Percentiles rank a stretch among this genome's conserved stretches.
These are phyloP conservation scores for Agrocybe praecox DNA, from an alignment of 768 basidiomycete genomes.

Conservation along the genomic window DNA sequence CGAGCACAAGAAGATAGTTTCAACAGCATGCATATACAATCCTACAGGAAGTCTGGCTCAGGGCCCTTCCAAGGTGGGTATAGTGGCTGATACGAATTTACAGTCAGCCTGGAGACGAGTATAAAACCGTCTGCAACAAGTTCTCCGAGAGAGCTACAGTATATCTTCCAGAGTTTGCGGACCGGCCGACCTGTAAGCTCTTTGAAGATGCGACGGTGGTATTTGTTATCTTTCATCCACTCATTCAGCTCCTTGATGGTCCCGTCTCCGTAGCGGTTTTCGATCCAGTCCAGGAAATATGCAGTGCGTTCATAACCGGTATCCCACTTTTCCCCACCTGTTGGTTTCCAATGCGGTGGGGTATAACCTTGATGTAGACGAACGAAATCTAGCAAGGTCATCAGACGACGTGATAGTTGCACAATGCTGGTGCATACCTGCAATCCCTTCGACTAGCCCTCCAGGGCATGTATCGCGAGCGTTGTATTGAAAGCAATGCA, in stretches of 20 bases:
- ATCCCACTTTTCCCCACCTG: constrained; percentile 61
- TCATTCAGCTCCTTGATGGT: constrained; percentile 62
- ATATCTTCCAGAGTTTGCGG: constrained; percentile 16
- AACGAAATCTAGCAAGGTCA: constrained; percentile 59
- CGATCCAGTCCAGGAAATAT: constrained; percentile 75
- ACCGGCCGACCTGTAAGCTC: constrained; percentile 22
- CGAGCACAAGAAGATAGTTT: too few relatives aligned
- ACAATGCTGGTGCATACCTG: constrained; percentile 47
- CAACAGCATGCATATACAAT: background rate
- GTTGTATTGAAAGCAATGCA: constrained; percentile 79
- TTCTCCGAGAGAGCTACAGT: constrained; percentile 10
- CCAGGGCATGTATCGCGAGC: constrained; percentile 61
- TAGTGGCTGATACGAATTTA: background rate
- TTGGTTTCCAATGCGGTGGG: constrained; percentile 73
- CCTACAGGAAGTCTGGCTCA: background rate
- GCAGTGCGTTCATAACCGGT: constrained; percentile 75
- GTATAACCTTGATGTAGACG: constrained; percentile 57
- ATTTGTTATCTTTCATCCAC: constrained; percentile 48
- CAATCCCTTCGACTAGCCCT: constrained; percentile 80
- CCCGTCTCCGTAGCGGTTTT: constrained; percentile 52
- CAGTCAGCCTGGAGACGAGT: background rate
- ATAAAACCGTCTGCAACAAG: background rate
- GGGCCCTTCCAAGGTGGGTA: background rate
- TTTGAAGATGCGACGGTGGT: constrained; percentile 54
- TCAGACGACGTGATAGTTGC: background rate